These are phyloP conservation scores for Castanospermum australe DNA, from an alignment of 306 rosid species.

Conservation along the genomic window DNA sequence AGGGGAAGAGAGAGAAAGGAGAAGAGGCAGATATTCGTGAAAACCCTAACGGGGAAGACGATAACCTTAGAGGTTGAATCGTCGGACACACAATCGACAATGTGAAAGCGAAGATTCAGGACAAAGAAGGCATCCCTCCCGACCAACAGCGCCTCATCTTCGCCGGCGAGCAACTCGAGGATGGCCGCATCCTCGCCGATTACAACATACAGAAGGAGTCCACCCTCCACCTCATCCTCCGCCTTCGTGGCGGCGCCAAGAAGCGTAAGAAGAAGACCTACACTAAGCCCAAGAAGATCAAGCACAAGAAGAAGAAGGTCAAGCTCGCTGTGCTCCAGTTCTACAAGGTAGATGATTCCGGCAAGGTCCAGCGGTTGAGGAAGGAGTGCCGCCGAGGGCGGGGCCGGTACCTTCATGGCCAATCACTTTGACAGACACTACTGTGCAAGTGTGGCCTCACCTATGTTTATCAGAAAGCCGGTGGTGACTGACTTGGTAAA, in stretches of 20 bases:
- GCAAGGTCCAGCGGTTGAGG: conserved; percentile 38
- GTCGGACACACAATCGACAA: conserved; percentile 2
- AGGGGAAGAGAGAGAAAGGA: neutral
- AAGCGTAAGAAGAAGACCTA: conserved; percentile 48
- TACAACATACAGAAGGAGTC: conserved; percentile 46
- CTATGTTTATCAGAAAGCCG: conserved; percentile 44
- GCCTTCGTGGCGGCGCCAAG: conserved; percentile 41
- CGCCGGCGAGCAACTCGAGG: conserved; percentile 36
- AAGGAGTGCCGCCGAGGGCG: conserved; percentile 43
- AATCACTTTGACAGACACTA: conserved; percentile 43
- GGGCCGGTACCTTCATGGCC: conserved; percentile 36
- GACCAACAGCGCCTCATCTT: conserved; percentile 36
- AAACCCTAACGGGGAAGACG: conserved; percentile 25
- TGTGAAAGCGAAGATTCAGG: conserved; percentile 21
- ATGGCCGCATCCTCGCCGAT: conserved; percentile 39
- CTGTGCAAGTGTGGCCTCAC: conserved; percentile 43
- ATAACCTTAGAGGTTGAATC: conserved; percentile 42
- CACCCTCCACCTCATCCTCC: conserved; percentile 33
- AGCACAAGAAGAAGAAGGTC: conserved; percentile 39
- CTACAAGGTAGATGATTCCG: conserved; percentile 41
- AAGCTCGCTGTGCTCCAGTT: conserved; percentile 36
- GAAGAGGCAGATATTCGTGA: conserved; percentile 41
- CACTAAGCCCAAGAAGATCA: conserved; percentile 44
- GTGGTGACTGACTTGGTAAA: conserved; percentile 14
- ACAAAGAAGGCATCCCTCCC: conserved; percentile 18